Evolutionary conservation across 257 asterid species (phyloP).

Genomic region (Penstemon davidsonii): DNA sequence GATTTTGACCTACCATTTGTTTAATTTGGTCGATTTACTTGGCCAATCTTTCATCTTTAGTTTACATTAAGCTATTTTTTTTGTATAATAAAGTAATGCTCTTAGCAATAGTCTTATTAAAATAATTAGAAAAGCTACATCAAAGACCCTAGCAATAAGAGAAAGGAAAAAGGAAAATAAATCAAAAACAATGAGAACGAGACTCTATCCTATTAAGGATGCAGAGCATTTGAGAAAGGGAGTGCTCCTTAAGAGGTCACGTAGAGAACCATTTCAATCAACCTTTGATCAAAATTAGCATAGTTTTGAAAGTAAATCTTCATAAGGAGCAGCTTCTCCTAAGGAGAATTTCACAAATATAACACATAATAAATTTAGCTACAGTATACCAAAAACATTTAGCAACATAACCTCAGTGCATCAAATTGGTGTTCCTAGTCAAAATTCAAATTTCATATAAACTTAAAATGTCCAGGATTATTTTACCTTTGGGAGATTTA

Average conservation of each 20-base stretch:
- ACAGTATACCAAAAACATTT: background rate
- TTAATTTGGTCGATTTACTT: background rate
- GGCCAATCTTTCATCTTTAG: background rate
- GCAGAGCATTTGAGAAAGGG: background rate
- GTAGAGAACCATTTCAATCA: constrained; percentile 14
- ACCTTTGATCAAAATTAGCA: constrained; percentile 33
- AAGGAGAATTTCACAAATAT: too few species aligned
- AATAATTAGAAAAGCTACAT: too few species aligned
- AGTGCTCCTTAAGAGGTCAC: constrained; percentile 6
- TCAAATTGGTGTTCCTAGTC: background rate
- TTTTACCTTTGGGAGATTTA: background rate
- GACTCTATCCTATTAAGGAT: background rate
- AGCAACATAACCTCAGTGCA: background rate
- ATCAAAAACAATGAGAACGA: too few species aligned
- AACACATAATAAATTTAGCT: background rate
- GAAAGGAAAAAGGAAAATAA: background rate
- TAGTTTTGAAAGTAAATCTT: background rate
- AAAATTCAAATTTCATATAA: background rate
- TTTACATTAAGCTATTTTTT: too few species aligned
- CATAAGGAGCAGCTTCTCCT: too few species aligned
- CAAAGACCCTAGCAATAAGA: too few species aligned
- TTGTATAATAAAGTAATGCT: too few species aligned
- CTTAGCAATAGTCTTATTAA: too few species aligned
- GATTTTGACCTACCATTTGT: background rate
- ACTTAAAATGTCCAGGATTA: background rate